Conservation (phyloP, 225 moss, liverwort and hornwort species). For the Neckera pumila region DNA sequence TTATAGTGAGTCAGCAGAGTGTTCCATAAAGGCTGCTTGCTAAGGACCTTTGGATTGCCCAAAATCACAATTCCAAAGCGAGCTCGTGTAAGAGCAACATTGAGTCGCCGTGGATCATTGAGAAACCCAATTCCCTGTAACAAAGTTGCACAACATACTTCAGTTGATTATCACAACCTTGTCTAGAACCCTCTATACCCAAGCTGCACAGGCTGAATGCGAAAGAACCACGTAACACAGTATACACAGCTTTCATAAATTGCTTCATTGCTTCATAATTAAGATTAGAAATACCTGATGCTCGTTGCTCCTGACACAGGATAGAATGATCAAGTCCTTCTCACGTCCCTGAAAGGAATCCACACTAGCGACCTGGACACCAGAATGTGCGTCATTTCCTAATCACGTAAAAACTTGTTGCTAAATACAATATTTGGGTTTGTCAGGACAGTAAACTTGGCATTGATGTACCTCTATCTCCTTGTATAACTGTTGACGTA, state of each 20-base stretch:
- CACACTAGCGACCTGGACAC: constrained; percentile 82
- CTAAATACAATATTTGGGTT: background rate
- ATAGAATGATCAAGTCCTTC: constrained; percentile 96
- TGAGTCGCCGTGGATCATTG: constrained; percentile 89
- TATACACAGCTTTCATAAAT: background rate
- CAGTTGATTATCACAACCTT: background rate
- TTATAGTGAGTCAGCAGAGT: constrained; percentile 92
- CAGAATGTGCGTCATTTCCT: background rate
- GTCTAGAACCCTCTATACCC: background rate
- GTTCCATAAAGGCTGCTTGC: constrained; percentile 98
- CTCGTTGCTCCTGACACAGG: constrained; percentile 96
- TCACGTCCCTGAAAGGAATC: constrained; percentile 99
- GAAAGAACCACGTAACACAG: background rate
- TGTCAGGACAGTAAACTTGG: background rate
- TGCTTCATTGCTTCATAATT: background rate
- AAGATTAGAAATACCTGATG: constrained; percentile 55
- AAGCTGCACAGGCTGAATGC: background rate
- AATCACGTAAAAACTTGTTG: background rate
- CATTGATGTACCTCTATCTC: constrained; percentile 69
- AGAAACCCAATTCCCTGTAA: constrained; percentile 89
- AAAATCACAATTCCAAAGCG: constrained; percentile 84
- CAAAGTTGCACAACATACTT: background rate
- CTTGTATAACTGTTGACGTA: constrained; percentile 94
- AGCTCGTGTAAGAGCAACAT: constrained; percentile 92
- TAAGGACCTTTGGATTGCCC: constrained; percentile 97